These are phyloP conservation scores for Solanum tarapatanum DNA, from an alignment of 257 asterid genomes.

Conservation along the genomic window DNA sequence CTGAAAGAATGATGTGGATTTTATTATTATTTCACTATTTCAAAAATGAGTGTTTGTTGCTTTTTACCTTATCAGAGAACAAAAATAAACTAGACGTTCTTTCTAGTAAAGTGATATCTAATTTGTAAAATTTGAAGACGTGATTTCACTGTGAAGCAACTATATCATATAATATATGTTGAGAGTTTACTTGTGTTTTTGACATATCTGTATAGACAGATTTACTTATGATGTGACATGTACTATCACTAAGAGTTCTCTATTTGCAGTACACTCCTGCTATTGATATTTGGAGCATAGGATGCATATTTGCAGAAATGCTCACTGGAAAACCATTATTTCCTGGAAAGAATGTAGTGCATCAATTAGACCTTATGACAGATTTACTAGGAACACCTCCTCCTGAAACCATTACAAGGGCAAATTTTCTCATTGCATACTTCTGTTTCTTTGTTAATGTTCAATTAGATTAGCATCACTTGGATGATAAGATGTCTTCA, in stretches of 20 bases:
- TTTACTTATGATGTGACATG: not conserved
- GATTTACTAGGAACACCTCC: conserved; percentile 92
- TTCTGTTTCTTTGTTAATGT: not conserved
- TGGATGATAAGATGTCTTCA: not conserved
- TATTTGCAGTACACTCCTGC: conserved; percentile 84
- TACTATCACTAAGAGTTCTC: not conserved
- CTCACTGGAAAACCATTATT: conserved; percentile 74
- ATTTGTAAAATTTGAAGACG: no score
- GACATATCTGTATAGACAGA: not conserved
- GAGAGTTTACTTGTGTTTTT: not conserved
- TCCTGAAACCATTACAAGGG: conserved; percentile 77
- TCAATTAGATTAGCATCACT: not conserved
- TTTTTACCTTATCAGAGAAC: not conserved
- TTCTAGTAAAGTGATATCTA: no score
- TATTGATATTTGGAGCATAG: conserved; percentile 90
- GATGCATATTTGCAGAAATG: conserved; percentile 93
- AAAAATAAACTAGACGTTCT: no score
- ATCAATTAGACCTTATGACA: conserved; percentile 80
- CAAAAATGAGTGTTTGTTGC: not conserved
- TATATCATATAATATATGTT: no score
- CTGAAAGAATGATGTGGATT: not conserved
- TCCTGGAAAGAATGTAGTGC: conserved; percentile 87
- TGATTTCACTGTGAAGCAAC: no score
- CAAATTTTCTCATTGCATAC: conserved; percentile 15
- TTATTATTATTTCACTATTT: not conserved